Evolutionary conservation across 2,329 filamentous ascomycete genomes (phyloP), one percentile per base, ranked within the genome.

Genomic region (Cladosporium sp.): DNA sequence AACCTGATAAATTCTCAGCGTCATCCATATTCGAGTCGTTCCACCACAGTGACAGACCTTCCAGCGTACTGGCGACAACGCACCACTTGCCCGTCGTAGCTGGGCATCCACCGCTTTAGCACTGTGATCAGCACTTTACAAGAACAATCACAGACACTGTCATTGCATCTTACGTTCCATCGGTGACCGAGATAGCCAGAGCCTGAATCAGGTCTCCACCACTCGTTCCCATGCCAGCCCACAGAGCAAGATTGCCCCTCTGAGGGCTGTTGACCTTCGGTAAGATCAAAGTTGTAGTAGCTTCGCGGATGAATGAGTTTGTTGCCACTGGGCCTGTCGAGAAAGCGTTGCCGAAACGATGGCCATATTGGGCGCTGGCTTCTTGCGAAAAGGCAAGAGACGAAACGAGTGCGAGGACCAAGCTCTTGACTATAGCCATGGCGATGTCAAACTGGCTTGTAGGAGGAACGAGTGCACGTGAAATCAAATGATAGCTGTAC

Each of bases 151-250:
- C n/a, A 6, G 22, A 11, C 15, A 47, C 22, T 7, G 42, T 6
- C 25, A 25, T 25, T 36, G 28, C 36, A 11, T 49, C 50, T 55
- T 17, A 56, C 40, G 28, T 55, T 38, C 42, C 55, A 55, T 59
- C 63, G 12, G 42, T 30, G 5, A 59, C 58, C 22, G 61, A 64
- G 34, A 65, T 66, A 55, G 75, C 73, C 30, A 80, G 77, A 3
- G 76, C 77, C 69, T 80, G 77, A 59, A 80, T 76, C 65, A 80
- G 62, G 58, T 80, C 74, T 22, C 75, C 76, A n/a, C 73, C 73
- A 3, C 73, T 75, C 4, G 76, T 80, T 3, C 77, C 77, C 76
- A 80, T 79, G 12, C 78, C 78, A 15, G 79, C 75, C 78, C 77
- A 80, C 17, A 80, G 70, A 6, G 76, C 76, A 19, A 74, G 63